phyloP scores from a whole-genome alignment of 306 rosid genomes.

The Vicia villosa region DNA sequence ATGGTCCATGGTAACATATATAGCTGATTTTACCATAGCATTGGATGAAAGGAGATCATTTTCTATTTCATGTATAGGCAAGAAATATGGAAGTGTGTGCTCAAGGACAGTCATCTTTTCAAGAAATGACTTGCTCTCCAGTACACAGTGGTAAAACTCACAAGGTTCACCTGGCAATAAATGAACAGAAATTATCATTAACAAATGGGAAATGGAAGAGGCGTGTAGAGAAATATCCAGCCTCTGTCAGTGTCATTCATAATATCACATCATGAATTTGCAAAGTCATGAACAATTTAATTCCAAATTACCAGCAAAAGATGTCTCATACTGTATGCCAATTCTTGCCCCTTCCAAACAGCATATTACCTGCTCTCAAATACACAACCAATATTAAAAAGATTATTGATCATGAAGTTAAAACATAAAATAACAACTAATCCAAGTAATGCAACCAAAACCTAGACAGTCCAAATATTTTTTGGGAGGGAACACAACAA shows the following conservation, averaged over 20 bases:
- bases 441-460: constrained; percentile 2
- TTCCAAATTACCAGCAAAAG: constrained; percentile 78
- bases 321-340: constrained; percentile 85
- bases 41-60: constrained; percentile 84
- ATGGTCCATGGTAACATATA: constrained; percentile 36
- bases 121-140: constrained; percentile 95
- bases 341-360: constrained; percentile 94
- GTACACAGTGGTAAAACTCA: constrained; percentile 87
- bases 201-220: constrained; percentile 22
- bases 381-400: constrained; percentile 28
- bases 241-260: constrained; percentile 40
- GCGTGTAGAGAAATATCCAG: constrained; percentile 19
- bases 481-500: not conserved
- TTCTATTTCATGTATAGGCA: constrained; percentile 86
- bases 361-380: constrained; percentile 72
- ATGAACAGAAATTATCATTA: constrained; percentile 23
- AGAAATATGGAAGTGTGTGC: constrained; percentile 89
- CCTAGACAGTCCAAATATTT: not conserved
- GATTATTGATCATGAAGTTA: constrained; percentile 7
- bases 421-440: constrained; percentile 15
- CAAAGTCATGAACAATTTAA: constrained; percentile 32
- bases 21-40: constrained; percentile 74
- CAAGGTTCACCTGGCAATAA: constrained; percentile 74
- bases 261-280: constrained; percentile 14
- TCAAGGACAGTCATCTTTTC: constrained; percentile 92